These are phyloP conservation scores for Wickerhamiella pararugosa DNA, from an alignment of 1,139 yeast species.

Conservation along the genomic window DNA sequence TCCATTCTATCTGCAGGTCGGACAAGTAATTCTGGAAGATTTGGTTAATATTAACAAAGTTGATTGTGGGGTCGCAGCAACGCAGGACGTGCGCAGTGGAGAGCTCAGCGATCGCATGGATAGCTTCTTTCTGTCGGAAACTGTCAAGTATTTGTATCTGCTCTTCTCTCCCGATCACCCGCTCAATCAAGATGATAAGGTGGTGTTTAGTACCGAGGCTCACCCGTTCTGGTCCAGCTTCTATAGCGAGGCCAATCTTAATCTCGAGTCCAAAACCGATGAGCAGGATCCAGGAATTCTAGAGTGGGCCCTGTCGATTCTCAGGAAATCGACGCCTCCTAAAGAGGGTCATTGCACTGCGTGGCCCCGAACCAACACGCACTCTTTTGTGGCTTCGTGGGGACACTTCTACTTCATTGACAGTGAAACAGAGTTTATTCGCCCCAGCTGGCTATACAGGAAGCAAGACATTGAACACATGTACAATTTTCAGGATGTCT, in stretches of 20 bases:
- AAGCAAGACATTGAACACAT: conserved; percentile 6
- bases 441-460: conserved; percentile 10
- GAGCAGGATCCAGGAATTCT: too few species aligned
- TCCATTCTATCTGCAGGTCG: conserved; percentile 68
- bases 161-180: conserved; percentile 57
- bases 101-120: conserved; percentile 71
- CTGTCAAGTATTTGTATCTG: conserved; percentile 67
- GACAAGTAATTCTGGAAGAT: conserved; percentile 44
- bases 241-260: neutral
- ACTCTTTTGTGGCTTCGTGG: conserved; percentile 24
- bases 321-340: too few species aligned
- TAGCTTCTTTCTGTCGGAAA: conserved; percentile 76
- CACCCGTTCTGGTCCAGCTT: conserved; percentile 61
- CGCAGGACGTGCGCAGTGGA: conserved; percentile 52
- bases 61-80: conserved; percentile 72
- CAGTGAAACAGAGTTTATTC: conserved; percentile 6
- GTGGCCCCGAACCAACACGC: conserved; percentile 1
- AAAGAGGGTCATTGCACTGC: neutral
- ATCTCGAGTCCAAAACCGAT: too few species aligned
- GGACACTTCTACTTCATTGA: conserved; percentile 22
- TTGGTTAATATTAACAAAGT: conserved; percentile 39
- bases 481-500: conserved; percentile 3
- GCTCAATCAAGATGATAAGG: conserved; percentile 39
- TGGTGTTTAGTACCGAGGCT: conserved; percentile 83
- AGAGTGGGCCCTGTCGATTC: too few species aligned